Base-by-base conservation (phyloP, 2,329 filamentous ascomycete genomes). In the Leptographium lundbergii region DNA sequence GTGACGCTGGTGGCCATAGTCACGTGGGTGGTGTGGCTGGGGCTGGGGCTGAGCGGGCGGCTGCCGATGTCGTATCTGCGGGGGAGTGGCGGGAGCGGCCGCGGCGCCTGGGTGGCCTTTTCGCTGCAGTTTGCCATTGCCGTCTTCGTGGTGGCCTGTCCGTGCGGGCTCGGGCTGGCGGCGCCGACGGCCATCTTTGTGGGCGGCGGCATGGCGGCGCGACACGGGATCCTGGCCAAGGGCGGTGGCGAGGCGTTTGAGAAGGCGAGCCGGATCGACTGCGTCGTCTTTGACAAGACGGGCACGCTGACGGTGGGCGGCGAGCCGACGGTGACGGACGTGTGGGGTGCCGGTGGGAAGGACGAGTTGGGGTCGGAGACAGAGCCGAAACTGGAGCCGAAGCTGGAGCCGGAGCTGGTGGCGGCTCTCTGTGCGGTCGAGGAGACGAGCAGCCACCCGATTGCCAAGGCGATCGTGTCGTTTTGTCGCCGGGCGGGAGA, bases 221-320 rank as follows among this genome's bases (percentile, higher is more conserved):
- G 87, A 68, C 74, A 89, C 66, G 89, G 89, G 1, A 90, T 95
- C 58, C 76, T 95, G 1, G 89, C 88, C 65, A 90, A 91, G 70
- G 89, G 89, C 25, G 89, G 89, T 25, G 89, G 89, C 39, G 88
- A 91, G 68, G 89, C 89, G 0, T 92, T 94, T 68, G 88, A 92
- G 69, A 89, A 90, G 72, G 89, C 89, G 4, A 91, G 87, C 68
- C 81, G 81, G 13, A 78, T 91, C 52, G 84, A 90, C 69, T 86
- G 85, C 57, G 84, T 94, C 47, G 87, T 94, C 0, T 94, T 95
- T 68, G 89, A 95, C 77, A 94, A 95, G 76, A 95, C 89, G 0
- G 89, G 89, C 1, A 95, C 89, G 0, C 74, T 95, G 60, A 94
- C 89, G 0, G 75, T 86, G 65, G 76, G 87, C 5, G 87, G 86